These are phyloP conservation scores for Trichoderma virens DNA, from an alignment of 495 filamentous ascomycete genomes.

Conservation along the genomic window DNA sequence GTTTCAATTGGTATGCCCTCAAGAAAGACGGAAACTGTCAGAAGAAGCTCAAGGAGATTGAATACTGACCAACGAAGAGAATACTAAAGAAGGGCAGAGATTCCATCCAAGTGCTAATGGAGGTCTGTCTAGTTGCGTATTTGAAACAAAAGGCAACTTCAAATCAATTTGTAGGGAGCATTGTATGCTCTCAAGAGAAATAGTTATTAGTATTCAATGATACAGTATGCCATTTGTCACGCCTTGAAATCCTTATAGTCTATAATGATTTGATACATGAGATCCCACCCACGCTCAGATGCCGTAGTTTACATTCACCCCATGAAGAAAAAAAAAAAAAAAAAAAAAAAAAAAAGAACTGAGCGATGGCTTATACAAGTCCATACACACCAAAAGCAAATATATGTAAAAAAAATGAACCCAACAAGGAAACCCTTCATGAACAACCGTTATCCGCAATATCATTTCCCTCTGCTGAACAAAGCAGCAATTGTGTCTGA, in stretches of 20 bases:
- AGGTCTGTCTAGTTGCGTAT: too few species aligned
- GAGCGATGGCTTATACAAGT: neutral
- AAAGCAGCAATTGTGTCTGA: conserved; percentile 35
- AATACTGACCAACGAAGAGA: too few species aligned
- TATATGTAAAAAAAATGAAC: neutral
- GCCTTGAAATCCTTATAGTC: neutral
- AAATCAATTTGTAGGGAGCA: too few species aligned
- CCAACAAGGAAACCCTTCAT: neutral
- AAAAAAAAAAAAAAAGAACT: neutral
- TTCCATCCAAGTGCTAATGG: too few species aligned
- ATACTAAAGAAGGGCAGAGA: too few species aligned
- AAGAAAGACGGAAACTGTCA: too few species aligned
- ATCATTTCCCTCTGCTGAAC: neutral
- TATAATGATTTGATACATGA: neutral
- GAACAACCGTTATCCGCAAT: neutral
- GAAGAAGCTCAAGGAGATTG: too few species aligned
- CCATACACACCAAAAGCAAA: neutral
- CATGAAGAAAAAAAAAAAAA: neutral
- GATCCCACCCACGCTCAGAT: neutral
- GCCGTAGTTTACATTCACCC: neutral
- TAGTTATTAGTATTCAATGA: too few species aligned
- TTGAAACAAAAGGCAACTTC: too few species aligned
- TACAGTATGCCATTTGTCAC: neutral
- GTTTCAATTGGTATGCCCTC: too few species aligned
- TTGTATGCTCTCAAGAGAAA: too few species aligned